Percentiles rank a stretch among this genome's conserved stretches.
Conservation (phyloP, 2,329 filamentous ascomycete species). For the Beauveria asiatica region DNA sequence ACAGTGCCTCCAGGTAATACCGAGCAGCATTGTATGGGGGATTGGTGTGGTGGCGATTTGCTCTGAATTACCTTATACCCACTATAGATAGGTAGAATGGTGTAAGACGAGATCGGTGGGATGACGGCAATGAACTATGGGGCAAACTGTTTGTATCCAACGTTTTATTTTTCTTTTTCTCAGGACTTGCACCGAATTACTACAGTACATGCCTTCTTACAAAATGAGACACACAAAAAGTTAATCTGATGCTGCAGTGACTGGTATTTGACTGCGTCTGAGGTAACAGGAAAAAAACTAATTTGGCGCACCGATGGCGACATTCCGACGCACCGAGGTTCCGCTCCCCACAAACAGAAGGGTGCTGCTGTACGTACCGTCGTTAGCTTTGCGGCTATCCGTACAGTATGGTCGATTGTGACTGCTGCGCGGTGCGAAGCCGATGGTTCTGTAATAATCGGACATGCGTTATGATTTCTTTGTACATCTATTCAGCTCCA, state of each 20-base stretch:
- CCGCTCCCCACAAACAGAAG: background rate
- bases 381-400: background rate
- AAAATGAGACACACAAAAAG: background rate
- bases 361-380: too few species aligned
- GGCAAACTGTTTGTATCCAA: background rate
- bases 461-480: background rate
- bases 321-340: conserved; percentile 13
- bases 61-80: too few species aligned
- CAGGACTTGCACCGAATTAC: background rate
- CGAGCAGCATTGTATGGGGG: too few species aligned
- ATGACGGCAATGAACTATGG: background rate
- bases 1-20: too few species aligned
- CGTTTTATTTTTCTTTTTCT: background rate
- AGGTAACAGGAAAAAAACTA: conserved; percentile 1
- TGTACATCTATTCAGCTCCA: background rate
- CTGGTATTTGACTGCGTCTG: background rate
- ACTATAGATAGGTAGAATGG: background rate
- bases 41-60: too few species aligned
- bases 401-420: background rate
- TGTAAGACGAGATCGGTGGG: background rate
- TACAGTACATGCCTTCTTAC: background rate
- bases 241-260: background rate
- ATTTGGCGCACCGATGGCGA: conserved; percentile 17
- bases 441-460: background rate
- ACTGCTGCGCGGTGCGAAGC: background rate